Conservation (phyloP, 306 rosid genomes). For the Cicer judaicum region DNA sequence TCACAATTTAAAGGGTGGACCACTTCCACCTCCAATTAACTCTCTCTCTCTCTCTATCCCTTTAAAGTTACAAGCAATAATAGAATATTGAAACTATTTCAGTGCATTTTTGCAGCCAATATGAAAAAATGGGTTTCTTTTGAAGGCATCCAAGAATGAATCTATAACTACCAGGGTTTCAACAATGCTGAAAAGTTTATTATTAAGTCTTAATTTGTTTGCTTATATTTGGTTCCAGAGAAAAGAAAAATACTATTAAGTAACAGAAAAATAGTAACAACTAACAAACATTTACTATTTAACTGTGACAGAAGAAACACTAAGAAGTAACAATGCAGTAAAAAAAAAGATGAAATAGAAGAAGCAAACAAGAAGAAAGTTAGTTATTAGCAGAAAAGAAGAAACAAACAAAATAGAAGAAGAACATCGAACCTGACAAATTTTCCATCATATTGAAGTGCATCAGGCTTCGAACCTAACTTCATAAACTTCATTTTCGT, state of each 20-base stretch:
- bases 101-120: conserved; percentile 29
- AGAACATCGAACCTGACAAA: conserved; percentile 60
- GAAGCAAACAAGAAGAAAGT: neutral
- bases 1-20: conserved; percentile 60
- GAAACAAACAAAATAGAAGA: conserved; percentile 15
- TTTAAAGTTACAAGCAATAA: conserved; percentile 30
- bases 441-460: conserved; percentile 82
- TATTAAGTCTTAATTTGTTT: too few relatives aligned
- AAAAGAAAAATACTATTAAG: too few relatives aligned
- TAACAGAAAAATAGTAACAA: neutral
- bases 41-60: conserved; percentile 38
- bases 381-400: neutral
- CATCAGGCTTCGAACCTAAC: conserved; percentile 93
- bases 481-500: conserved; percentile 94
- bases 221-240: too few relatives aligned
- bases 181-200: neutral
- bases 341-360: conserved; percentile 3
- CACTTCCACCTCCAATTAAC: conserved; percentile 62
- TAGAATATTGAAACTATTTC: conserved; percentile 19
- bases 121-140: conserved; percentile 1
- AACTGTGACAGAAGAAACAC: neutral
- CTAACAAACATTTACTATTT: neutral
- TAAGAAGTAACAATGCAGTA: neutral
- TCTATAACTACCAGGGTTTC: conserved; percentile 2
- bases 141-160: conserved; percentile 5